phyloP scores from a whole-genome alignment of 2,329 filamentous ascomycete genomes.

The Gliomastix tumulicola region DNA sequence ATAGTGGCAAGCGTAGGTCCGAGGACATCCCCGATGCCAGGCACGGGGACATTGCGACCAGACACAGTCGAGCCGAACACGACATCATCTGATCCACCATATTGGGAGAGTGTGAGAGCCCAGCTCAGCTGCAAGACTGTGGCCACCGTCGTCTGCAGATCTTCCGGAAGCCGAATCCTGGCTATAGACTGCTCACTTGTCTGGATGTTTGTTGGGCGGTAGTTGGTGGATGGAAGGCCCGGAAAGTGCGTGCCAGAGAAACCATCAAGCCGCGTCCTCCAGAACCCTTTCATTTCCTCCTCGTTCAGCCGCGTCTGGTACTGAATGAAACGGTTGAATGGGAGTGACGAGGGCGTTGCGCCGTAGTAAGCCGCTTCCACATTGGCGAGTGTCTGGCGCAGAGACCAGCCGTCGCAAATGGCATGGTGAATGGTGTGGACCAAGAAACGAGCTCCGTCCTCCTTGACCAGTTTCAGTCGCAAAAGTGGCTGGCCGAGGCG shows the following conservation, averaged over 20 bases:
- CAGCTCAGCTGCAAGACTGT: not conserved
- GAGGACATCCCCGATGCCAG: not conserved
- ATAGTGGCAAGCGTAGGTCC: not conserved
- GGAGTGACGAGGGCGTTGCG: slow-evolving; percentile 12
- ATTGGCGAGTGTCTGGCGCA: slow-evolving; percentile 1
- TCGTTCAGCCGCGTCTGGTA: slow-evolving; percentile 24
- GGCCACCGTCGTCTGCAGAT: not conserved
- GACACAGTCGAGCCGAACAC: not conserved
- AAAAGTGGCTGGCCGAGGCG: slow-evolving; percentile 5
- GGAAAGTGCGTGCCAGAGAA: not conserved
- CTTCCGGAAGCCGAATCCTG: too few relatives aligned
- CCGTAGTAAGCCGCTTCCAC: slow-evolving; percentile 2
- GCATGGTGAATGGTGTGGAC: slow-evolving; percentile 13
- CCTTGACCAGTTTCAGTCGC: slow-evolving; percentile 3
- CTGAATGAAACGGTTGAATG: slow-evolving; percentile 32
- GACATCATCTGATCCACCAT: not conserved
- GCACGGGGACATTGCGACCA: slow-evolving; percentile 3
- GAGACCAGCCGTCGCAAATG: slow-evolving; percentile 3
- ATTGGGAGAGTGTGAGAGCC: not conserved
- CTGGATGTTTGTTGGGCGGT: not conserved
- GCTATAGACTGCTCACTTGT: slow-evolving; percentile 6
- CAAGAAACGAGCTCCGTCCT: slow-evolving; percentile 6
- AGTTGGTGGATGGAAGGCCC: not conserved
- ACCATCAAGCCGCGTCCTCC: not conserved
- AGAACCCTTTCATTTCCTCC: not conserved